Percentiles rank a stretch among this genome's conserved stretches.
These are phyloP conservation scores for Pluteus cervinus DNA, from an alignment of 768 basidiomycete genomes.

Conservation along the genomic window DNA sequence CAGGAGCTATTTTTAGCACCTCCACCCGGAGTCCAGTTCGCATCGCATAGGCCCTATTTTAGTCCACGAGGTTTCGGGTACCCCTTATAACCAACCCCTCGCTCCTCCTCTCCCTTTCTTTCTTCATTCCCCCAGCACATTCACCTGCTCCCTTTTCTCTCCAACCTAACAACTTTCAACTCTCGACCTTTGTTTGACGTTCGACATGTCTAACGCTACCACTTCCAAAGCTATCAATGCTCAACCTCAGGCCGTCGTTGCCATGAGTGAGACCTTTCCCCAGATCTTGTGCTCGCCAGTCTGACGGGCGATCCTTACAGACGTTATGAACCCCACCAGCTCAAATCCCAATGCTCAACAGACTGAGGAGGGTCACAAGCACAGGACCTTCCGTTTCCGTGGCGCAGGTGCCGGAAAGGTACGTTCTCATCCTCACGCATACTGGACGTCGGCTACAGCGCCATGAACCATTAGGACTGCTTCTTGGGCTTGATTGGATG, in stretches of 20 bases:
- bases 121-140: too few relatives aligned
- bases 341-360: slow-evolving; percentile 17
- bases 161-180: background rate
- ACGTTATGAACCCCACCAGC: slow-evolving; percentile 30
- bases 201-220: background rate
- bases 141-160: too few relatives aligned
- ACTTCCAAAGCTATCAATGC: background rate
- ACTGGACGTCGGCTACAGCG: background rate
- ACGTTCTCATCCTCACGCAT: slow-evolving; percentile 1
- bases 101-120: too few relatives aligned
- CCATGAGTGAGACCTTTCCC: too few relatives aligned
- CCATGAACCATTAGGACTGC: slow-evolving; percentile 46
- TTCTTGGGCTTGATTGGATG: slow-evolving; percentile 55
- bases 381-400: slow-evolving; percentile 53
- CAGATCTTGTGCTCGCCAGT: too few relatives aligned
- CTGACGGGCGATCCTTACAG: too few relatives aligned
- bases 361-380: slow-evolving; percentile 31
- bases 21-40: too few relatives aligned
- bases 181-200: background rate
- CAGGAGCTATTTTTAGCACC: too few relatives aligned
- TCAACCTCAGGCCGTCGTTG: background rate
- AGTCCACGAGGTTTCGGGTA: too few relatives aligned
- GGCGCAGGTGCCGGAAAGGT: slow-evolving; percentile 72
- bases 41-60: too few relatives aligned
- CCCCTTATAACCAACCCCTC: too few relatives aligned